Conservation (phyloP, 2,329 filamentous ascomycete species). For the Penicillium nordicum region DNA sequence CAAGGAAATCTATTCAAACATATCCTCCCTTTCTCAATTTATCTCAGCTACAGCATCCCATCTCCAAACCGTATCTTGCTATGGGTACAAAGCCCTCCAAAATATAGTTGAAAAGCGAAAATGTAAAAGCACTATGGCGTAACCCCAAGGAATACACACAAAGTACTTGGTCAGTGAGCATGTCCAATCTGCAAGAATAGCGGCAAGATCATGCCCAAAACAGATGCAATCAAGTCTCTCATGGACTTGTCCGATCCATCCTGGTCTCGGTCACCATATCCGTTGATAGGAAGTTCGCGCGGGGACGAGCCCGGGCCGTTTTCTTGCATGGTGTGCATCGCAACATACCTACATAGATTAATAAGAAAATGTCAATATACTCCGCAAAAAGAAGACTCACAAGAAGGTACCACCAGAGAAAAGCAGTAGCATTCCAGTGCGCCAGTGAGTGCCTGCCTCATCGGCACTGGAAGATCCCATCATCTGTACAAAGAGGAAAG, state of each 20-base stretch:
- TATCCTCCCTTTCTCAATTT: constrained; percentile 3
- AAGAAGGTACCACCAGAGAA: constrained; percentile 95
- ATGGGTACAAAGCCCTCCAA: constrained; percentile 22
- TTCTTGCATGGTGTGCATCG: constrained; percentile 98
- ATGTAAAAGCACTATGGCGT: background rate
- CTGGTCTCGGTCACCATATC: constrained; percentile 42
- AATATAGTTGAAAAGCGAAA: constrained; percentile 9
- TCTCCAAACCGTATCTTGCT: constrained; percentile 10
- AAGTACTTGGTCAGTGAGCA: constrained; percentile 36
- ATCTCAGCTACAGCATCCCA: background rate
- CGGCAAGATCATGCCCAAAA: constrained; percentile 48
- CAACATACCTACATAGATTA: constrained; percentile 68
- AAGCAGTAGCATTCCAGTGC: constrained; percentile 87
- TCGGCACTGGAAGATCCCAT: constrained; percentile 54
- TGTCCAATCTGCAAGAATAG: constrained; percentile 48
- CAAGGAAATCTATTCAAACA: constrained; percentile 17
- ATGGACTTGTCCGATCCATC: constrained; percentile 40
- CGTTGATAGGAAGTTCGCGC: constrained; percentile 39
- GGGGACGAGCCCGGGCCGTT: constrained; percentile 34
- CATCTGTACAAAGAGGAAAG: constrained; percentile 74
- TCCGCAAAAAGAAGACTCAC: constrained; percentile 52
- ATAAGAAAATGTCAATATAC: constrained; percentile 12
- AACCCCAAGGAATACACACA: background rate
- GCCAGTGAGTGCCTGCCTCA: constrained; percentile 69
- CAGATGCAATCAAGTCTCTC: constrained; percentile 45